Evolutionary conservation across 2,329 filamentous ascomycete genomes (phyloP).

Genomic region (Colletotrichum eleusines): DNA sequence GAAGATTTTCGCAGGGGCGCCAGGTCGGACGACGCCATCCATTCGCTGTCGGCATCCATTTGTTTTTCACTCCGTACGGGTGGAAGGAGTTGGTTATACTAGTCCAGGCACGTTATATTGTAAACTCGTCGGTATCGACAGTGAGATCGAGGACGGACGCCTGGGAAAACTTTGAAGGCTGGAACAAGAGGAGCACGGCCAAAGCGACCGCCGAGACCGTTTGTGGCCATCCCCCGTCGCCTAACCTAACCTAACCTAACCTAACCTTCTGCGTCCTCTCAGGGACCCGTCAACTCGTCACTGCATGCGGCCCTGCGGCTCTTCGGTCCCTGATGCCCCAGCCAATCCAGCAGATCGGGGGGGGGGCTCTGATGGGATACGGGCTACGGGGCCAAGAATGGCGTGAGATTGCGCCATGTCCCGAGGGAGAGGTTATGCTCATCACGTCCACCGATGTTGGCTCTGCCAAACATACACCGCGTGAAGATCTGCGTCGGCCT

Average conservation of each 20-base stretch:
- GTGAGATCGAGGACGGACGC: not conserved
- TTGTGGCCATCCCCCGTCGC: not conserved
- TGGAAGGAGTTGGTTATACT: not conserved
- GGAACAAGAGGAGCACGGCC: slow-evolving; percentile 15
- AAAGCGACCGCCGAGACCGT: slow-evolving; percentile 12
- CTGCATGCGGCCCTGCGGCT: slow-evolving; percentile 17
- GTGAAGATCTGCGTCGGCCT: slow-evolving; percentile 3
- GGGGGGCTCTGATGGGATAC: not conserved
- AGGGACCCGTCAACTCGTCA: slow-evolving; percentile 8
- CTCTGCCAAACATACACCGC: slow-evolving; percentile 4
- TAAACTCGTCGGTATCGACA: not conserved
- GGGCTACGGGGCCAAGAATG: not conserved
- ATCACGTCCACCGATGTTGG: not conserved
- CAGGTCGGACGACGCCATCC: not conserved
- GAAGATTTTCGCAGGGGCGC: slow-evolving; percentile 14
- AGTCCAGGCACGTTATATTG: not conserved
- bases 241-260: too few relatives aligned
- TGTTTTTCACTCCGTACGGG: not conserved
- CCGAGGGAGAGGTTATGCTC: slow-evolving; percentile 1
- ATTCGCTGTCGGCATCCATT: not conserved
- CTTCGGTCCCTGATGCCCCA: slow-evolving; percentile 14
- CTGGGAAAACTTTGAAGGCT: slow-evolving; percentile 1
- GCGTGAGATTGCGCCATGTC: slow-evolving; percentile 21
- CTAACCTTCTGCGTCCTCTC: not conserved
- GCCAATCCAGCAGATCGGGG: slow-evolving; percentile 14